A percentile compares a stretch with the other conserved stretches of the same genome.
Evolutionary conservation across 2,329 filamentous ascomycete genomes (phyloP).

Genomic region (Trichoderma simmonsii): DNA sequence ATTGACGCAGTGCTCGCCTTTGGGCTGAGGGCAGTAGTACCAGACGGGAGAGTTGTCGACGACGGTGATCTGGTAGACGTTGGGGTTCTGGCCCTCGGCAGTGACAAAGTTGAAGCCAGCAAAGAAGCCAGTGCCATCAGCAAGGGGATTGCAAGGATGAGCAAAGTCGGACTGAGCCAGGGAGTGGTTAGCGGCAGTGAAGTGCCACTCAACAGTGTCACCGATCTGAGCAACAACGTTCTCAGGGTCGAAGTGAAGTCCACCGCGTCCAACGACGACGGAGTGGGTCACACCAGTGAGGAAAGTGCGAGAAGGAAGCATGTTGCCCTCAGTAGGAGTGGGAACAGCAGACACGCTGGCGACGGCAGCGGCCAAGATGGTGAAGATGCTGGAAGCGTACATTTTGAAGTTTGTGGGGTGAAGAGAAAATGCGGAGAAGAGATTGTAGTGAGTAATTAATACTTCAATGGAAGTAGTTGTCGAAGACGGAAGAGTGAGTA

Average conservation of each 20-base stretch:
- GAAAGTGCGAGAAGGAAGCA: neutral
- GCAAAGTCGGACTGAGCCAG: constrained; percentile 59
- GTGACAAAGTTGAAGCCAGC: constrained; percentile 18
- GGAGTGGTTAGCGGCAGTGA: constrained; percentile 52
- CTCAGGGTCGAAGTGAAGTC: constrained; percentile 49
- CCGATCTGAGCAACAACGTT: constrained; percentile 50
- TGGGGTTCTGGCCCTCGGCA: constrained; percentile 22
- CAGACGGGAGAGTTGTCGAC: constrained; percentile 53
- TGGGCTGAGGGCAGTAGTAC: constrained; percentile 54
- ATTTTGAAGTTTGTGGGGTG: constrained; percentile 12
- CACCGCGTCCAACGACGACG: constrained; percentile 12
- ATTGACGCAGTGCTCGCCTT: constrained; percentile 50
- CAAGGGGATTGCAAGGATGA: constrained; percentile 56
- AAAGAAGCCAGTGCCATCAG: constrained; percentile 45
- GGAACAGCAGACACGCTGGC: constrained; percentile 6
- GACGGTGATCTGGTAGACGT: constrained; percentile 23
- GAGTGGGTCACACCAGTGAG: constrained; percentile 5
- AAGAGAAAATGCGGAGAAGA: neutral
- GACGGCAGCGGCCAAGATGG: constrained; percentile 11
- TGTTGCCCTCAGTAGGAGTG: constrained; percentile 7
- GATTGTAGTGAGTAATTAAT: neutral
- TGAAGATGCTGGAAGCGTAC: constrained; percentile 7
- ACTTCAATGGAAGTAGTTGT: neutral
- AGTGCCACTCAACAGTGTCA: constrained; percentile 45
- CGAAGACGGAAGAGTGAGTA: neutral